These are phyloP conservation scores for Yarrowia keelungensis DNA, from an alignment of 805 yeast genomes.

Conservation along the genomic window DNA sequence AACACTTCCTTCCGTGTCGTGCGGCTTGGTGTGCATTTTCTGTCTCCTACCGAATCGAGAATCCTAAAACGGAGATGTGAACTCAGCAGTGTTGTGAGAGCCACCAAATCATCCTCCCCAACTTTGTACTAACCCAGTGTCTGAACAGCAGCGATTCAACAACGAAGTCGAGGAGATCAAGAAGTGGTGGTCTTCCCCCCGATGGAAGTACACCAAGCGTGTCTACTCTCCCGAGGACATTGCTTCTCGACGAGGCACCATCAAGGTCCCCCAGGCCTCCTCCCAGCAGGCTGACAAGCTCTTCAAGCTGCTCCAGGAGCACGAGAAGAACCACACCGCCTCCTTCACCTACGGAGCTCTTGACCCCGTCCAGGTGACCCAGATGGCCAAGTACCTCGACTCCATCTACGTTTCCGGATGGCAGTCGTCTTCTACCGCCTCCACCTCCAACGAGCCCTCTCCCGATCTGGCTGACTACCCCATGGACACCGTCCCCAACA, in stretches of 20 bases:
- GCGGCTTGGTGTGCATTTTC: neutral
- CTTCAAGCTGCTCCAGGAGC: constrained; percentile 71
- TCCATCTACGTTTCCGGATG: constrained; percentile 95
- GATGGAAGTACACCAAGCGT: constrained; percentile 89
- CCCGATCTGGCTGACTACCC: constrained; percentile 99
- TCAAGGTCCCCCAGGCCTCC: constrained; percentile 78
- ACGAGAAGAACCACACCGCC: constrained; percentile 71
- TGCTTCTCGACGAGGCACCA: constrained; percentile 83
- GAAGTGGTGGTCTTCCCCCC: constrained; percentile 92
- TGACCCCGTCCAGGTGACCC: constrained; percentile 94
- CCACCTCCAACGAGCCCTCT: constrained; percentile 96
- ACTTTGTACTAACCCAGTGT: constrained; percentile 18
- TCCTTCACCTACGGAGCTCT: constrained; percentile 94
- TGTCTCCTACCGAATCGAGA: neutral
- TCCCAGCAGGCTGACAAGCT: constrained; percentile 82
- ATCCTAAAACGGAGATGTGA: too few species aligned
- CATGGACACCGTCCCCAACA: constrained; percentile 97
- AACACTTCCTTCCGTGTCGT: neutral
- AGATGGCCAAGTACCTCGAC: constrained; percentile 95
- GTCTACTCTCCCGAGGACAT: constrained; percentile 88
- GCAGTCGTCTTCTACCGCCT: constrained; percentile 98
- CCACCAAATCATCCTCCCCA: too few species aligned
- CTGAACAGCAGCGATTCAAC: constrained; percentile 70
- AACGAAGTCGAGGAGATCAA: constrained; percentile 75
- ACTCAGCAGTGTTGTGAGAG: too few species aligned